Percentiles rank a stretch among this genome's conserved stretches.
Conservation (phyloP, 2,329 filamentous ascomycete genomes). For the Aspergillus sp. region DNA sequence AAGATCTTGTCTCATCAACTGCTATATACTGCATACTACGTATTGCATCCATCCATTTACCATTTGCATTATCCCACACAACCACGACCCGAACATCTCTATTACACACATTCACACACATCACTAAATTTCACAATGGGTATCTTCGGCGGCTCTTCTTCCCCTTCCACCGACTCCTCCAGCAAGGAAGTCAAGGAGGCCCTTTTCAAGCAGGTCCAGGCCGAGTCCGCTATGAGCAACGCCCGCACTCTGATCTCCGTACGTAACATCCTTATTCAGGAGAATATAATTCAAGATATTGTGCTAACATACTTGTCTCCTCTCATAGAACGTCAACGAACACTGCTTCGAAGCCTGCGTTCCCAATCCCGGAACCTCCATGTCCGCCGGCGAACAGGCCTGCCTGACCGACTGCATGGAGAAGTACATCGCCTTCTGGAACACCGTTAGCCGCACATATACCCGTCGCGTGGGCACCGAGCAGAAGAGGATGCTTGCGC, state of each 20-base stretch:
- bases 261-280: constrained; percentile 28
- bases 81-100: background rate
- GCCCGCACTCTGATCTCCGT: constrained; percentile 71
- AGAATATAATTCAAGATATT: background rate
- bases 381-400: constrained; percentile 68
- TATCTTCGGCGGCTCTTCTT: constrained; percentile 42
- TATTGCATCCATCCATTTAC: background rate
- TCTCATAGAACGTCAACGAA: constrained; percentile 71
- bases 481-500: constrained; percentile 50
- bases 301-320: background rate
- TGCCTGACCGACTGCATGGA: constrained; percentile 80
- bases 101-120: background rate
- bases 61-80: background rate
- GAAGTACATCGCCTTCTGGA: constrained; percentile 82
- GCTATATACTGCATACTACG: no score
- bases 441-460: constrained; percentile 70
- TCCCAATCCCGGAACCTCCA: constrained; percentile 64
- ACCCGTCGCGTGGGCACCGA: constrained; percentile 60
- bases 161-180: constrained; percentile 25
- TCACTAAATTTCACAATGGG: constrained; percentile 32
- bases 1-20: constrained; percentile 13
- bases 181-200: constrained; percentile 51
- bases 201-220: constrained; percentile 65
- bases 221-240: constrained; percentile 68
- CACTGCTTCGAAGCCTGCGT: constrained; percentile 80